phyloP scores from a whole-genome alignment of 202 grass and related monocot species.

The Digitaria exilis region DNA sequence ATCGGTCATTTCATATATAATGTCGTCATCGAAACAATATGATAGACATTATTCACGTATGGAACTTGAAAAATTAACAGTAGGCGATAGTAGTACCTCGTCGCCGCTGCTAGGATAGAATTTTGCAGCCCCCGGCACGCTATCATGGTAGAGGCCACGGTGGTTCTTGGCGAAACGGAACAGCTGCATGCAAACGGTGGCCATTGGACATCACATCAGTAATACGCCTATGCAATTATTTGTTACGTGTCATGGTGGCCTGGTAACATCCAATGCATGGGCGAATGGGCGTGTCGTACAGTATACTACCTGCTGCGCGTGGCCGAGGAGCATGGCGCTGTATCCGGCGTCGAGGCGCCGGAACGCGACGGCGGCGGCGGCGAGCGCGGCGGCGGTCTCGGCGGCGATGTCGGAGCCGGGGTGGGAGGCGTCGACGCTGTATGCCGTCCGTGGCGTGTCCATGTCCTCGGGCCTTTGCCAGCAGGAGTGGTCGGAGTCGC shows the following conservation, averaged over 20 bases:
- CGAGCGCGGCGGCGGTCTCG: conserved; percentile 73
- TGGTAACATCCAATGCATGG: not conserved
- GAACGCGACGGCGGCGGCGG: conserved; percentile 60
- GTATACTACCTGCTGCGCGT: conserved; percentile 65
- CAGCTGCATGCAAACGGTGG: conserved; percentile 52
- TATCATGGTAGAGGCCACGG: conserved; percentile 73
- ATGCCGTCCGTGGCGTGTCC: conserved; percentile 61
- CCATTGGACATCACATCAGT: no score
- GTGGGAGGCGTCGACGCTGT: conserved; percentile 45
- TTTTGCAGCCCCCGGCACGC: conserved; percentile 39
- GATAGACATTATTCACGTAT: not conserved
- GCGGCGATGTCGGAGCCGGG: conserved; percentile 70
- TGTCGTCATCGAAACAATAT: not conserved
- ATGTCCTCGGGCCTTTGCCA: conserved; percentile 94
- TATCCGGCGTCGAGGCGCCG: conserved; percentile 35
- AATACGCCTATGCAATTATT: not conserved
- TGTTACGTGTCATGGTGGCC: not conserved
- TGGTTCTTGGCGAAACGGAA: conserved; percentile 61
- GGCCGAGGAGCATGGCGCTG: conserved; percentile 49
- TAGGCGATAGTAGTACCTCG: conserved; percentile 54
- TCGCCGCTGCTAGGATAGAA: conserved; percentile 75
- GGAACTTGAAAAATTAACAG: not conserved
- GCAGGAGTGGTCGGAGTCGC: conserved; percentile 76
- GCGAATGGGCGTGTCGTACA: no score
- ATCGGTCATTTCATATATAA: not conserved